Evolutionary conservation across 2,329 filamentous ascomycete genomes (phyloP).

Genomic region (Lasiodiplodia sp.): DNA sequence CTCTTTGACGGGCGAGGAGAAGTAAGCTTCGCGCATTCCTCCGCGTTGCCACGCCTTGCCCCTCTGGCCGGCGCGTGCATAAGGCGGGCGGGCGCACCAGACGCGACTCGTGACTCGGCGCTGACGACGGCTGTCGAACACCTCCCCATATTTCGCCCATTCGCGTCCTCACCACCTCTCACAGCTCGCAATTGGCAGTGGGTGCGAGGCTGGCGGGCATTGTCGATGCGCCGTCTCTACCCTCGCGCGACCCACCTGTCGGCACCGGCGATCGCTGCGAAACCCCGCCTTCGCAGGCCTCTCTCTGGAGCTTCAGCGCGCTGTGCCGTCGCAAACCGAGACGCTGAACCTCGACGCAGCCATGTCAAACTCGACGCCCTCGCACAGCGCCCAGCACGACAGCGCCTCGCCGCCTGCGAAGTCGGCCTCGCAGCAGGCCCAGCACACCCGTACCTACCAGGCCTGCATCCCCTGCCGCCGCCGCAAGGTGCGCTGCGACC

Average conservation of each 20-base stretch:
- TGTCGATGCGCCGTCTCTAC: constrained; percentile 6
- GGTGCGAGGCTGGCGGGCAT: constrained; percentile 3
- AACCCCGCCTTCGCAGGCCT: constrained; percentile 25
- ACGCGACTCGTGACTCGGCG: constrained; percentile 15
- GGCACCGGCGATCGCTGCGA: constrained; percentile 16
- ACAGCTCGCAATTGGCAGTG: constrained; percentile 13
- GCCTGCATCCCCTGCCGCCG: constrained; percentile 63
- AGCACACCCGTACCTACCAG: constrained; percentile 50
- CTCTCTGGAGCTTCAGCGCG: constrained; percentile 20
- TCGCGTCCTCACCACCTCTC: background rate
- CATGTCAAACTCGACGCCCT: constrained; percentile 27
- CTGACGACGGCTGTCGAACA: constrained; percentile 13
- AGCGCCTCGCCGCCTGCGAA: constrained; percentile 30
- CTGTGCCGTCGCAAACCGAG: constrained; percentile 29
- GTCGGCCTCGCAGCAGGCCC: constrained; percentile 22
- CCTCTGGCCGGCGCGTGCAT: constrained; percentile 9
- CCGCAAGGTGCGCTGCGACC: constrained; percentile 65
- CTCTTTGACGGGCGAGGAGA: constrained; percentile 14
- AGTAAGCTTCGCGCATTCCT: constrained; percentile 7
- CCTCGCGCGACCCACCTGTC: constrained; percentile 22
- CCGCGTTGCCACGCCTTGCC: constrained; percentile 10
- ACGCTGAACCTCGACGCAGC: constrained; percentile 18
- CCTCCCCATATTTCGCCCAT: background rate
- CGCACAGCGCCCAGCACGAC: constrained; percentile 6
- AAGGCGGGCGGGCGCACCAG: constrained; percentile 19